phyloP scores from a whole-genome alignment of 129 eudicot genomes.

The Scalesia atractyloides region DNA sequence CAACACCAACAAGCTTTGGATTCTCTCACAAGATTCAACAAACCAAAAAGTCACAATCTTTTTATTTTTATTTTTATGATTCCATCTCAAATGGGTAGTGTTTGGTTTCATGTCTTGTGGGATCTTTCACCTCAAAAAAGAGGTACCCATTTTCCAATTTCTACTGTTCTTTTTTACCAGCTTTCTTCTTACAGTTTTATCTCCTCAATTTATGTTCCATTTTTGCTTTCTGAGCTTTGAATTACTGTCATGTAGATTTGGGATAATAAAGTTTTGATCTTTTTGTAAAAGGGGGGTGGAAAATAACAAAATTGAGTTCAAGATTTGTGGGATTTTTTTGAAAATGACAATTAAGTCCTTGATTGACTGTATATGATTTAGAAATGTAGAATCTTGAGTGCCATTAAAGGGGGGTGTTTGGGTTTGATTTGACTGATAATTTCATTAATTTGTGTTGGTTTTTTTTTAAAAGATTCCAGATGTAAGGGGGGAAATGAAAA shows the following conservation, averaged over 20 bases:
- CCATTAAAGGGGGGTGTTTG: background rate
- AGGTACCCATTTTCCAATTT: slow-evolving; percentile 48
- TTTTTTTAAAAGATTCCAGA: slow-evolving; percentile 29
- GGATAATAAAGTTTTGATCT: slow-evolving; percentile 24
- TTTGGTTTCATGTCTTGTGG: slow-evolving; percentile 58
- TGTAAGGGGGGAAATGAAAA: slow-evolving; percentile 69
- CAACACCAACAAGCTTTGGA: slow-evolving; percentile 52
- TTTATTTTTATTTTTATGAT: background rate
- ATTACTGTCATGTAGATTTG: background rate
- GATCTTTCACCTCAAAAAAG: slow-evolving; percentile 52
- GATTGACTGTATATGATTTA: too few species aligned
- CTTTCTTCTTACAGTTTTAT: slow-evolving; percentile 30
- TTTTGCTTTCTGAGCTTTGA: slow-evolving; percentile 26
- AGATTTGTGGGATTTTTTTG: too few species aligned
- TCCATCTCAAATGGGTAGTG: slow-evolving; percentile 51
- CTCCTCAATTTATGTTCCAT: slow-evolving; percentile 26
- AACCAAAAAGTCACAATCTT: slow-evolving; percentile 1
- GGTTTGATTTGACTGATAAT: background rate
- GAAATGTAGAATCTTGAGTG: background rate
- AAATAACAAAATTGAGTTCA: too few species aligned
- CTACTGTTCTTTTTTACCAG: slow-evolving; percentile 15
- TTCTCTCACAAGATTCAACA: slow-evolving; percentile 38
- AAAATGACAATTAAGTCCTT: too few species aligned
- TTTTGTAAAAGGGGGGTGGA: background rate
- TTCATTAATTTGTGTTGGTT: background rate